Evolutionary conservation across 192 early-diverging fungal genomes (phyloP).

Genomic region (Thamnidium elegans): DNA sequence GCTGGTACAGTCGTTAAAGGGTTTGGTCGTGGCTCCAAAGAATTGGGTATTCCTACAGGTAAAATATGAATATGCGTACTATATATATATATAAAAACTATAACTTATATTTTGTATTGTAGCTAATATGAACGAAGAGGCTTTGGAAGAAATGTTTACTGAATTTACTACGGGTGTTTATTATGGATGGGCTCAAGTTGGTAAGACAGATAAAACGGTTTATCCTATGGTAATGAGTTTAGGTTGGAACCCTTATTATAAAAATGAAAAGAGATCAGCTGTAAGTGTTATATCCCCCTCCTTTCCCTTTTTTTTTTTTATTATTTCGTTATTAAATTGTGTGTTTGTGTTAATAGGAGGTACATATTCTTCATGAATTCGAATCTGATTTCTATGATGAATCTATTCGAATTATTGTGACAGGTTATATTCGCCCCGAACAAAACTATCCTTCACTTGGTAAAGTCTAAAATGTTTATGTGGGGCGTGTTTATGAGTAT

Average conservation of each 20-base stretch:
- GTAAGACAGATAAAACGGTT: constrained; percentile 48
- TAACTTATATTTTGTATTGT: background rate
- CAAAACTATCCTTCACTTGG: constrained; percentile 82
- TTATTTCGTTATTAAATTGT: background rate
- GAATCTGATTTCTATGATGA: constrained; percentile 88
- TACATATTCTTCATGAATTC: constrained; percentile 92
- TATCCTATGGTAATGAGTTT: constrained; percentile 98
- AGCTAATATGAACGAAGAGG: constrained; percentile 87
- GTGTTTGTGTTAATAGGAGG: constrained; percentile 57
- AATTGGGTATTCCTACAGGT: constrained; percentile 97
- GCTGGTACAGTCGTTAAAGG: constrained; percentile 82
- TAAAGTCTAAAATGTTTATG: constrained; percentile 34
- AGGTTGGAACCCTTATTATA: constrained; percentile 98
- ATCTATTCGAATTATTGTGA: constrained; percentile 79
- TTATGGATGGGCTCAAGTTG: constrained; percentile 90
- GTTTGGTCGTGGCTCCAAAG: constrained; percentile 95
- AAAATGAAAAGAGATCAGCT: constrained; percentile 93
- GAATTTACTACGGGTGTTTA: constrained; percentile 85
- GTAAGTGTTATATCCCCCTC: constrained; percentile 39
- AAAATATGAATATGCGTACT: constrained; percentile 12
- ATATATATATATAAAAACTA: background rate
- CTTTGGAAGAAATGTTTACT: constrained; percentile 61
- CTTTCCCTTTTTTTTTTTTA: constrained; percentile 6
- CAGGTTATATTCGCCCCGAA: constrained; percentile 89
- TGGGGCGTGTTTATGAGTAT: too few species aligned